phyloP scores from a whole-genome alignment of 2,329 filamentous ascomycete genomes.

The Fusarium sp. region DNA sequence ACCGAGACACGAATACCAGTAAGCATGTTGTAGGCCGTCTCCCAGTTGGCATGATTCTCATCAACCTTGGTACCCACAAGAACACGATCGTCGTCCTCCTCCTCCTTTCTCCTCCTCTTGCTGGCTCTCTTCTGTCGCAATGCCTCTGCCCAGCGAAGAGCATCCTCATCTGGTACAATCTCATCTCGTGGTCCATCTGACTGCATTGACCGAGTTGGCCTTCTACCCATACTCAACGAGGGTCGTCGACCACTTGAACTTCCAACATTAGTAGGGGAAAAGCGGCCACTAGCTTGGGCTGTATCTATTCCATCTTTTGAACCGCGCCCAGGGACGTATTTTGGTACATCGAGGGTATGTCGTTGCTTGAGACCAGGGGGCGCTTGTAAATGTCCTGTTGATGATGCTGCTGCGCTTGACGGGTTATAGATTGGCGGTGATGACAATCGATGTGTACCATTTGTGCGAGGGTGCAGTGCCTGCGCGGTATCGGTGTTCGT shows the following conservation, averaged over 20 bases:
- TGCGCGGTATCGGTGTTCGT: slow-evolving; percentile 44
- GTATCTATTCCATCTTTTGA: slow-evolving; percentile 78
- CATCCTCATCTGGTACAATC: slow-evolving; percentile 86
- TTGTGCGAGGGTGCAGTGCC: slow-evolving; percentile 29
- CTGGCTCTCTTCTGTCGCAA: slow-evolving; percentile 91
- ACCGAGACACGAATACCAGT: slow-evolving; percentile 98
- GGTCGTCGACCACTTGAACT: slow-evolving; percentile 71
- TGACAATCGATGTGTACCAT: slow-evolving; percentile 67
- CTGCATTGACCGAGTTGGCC: slow-evolving; percentile 84
- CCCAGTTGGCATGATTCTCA: slow-evolving; percentile 96
- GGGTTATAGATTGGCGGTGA: slow-evolving; percentile 68
- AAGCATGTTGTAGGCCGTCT: slow-evolving; percentile 99
- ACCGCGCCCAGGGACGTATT: slow-evolving; percentile 68
- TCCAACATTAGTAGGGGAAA: slow-evolving; percentile 72
- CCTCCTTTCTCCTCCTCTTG: slow-evolving; percentile 83
- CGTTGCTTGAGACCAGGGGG: slow-evolving; percentile 74
- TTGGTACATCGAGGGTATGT: slow-evolving; percentile 89
- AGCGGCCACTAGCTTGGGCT: slow-evolving; percentile 77
- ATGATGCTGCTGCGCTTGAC: slow-evolving; percentile 52
- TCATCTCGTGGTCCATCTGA: slow-evolving; percentile 88
- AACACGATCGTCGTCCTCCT: slow-evolving; percentile 92
- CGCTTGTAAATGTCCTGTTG: slow-evolving; percentile 63
- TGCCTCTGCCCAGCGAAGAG: slow-evolving; percentile 89
- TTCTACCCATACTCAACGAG: slow-evolving; percentile 83
- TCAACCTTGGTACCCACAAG: slow-evolving; percentile 98